Conservation (phyloP, 345 rosid species). For the Lepidium didymum region DNA sequence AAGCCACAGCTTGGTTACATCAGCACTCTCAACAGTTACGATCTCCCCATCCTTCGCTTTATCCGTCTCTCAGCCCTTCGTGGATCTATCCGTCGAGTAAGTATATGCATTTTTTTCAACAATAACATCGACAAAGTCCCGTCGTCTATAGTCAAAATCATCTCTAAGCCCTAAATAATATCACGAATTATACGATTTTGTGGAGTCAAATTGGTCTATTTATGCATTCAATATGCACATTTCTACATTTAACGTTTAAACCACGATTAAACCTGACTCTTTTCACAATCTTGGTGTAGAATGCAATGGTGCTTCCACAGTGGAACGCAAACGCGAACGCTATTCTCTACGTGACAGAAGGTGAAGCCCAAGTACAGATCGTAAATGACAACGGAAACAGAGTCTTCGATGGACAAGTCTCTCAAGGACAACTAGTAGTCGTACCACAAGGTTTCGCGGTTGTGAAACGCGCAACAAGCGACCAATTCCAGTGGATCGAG, state of each 20-base stretch:
- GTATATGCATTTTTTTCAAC: neutral
- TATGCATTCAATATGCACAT: too few species aligned
- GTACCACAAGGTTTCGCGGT: constrained; percentile 62
- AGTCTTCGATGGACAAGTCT: constrained; percentile 50
- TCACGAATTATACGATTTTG: too few species aligned
- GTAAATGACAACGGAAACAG: constrained; percentile 50
- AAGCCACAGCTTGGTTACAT: constrained; percentile 55
- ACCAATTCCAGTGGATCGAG: constrained; percentile 49
- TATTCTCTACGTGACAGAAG: constrained; percentile 46
- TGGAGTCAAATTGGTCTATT: too few species aligned
- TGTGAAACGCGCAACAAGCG: constrained; percentile 40
- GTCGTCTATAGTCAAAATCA: too few species aligned
- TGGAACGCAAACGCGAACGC: constrained; percentile 62
- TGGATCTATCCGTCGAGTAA: constrained; percentile 38
- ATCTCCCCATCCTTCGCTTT: constrained; percentile 45
- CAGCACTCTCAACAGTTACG: constrained; percentile 42
- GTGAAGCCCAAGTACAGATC: constrained; percentile 49
- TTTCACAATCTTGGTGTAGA: constrained; percentile 32
- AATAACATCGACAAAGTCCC: too few species aligned
- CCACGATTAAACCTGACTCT: neutral
- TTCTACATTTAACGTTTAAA: too few species aligned
- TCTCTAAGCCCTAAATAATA: too few species aligned
- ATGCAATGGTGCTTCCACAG: constrained; percentile 54
- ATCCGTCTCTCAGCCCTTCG: constrained; percentile 56
- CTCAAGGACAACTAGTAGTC: constrained; percentile 48